Conservation (phyloP, 331 rosid genomes). For the Malus hybrid region DNA sequence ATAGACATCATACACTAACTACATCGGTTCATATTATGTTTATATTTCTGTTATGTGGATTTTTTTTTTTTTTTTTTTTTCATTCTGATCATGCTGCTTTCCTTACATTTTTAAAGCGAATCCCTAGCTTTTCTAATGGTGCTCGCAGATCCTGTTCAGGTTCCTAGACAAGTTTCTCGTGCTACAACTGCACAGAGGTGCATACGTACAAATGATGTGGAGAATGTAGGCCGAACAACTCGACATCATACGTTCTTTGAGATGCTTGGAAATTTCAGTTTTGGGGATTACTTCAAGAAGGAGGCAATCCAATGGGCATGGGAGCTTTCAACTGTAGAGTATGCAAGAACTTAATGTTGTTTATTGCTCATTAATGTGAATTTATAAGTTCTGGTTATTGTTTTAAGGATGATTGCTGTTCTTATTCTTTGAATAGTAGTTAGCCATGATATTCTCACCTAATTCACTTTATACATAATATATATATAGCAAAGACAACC, state of each 20-base stretch:
- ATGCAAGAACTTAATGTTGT: conserved; percentile 19
- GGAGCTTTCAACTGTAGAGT: conserved; percentile 82
- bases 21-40: background rate
- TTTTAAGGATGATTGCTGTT: conserved; percentile 1
- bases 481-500: too few species aligned
- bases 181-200: conserved; percentile 88
- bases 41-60: background rate
- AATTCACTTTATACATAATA: background rate
- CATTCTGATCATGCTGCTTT: background rate
- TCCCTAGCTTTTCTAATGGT: conserved; percentile 1
- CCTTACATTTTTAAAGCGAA: background rate
- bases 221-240: conserved; percentile 81
- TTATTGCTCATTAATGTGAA: background rate
- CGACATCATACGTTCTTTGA: conserved; percentile 90
- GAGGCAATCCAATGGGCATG: conserved; percentile 94
- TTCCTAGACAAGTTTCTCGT: conserved; percentile 62
- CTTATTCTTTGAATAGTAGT: background rate
- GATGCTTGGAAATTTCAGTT: conserved; percentile 98
- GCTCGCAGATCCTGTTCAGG: conserved; percentile 23
- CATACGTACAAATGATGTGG: conserved; percentile 73
- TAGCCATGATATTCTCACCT: background rate
- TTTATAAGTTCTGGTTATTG: background rate
- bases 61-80: background rate
- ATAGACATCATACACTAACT: background rate
- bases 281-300: conserved; percentile 92